Evolutionary conservation across 768 basidiomycete genomes (phyloP).

Genomic region (Cyclocybe aegerita): DNA sequence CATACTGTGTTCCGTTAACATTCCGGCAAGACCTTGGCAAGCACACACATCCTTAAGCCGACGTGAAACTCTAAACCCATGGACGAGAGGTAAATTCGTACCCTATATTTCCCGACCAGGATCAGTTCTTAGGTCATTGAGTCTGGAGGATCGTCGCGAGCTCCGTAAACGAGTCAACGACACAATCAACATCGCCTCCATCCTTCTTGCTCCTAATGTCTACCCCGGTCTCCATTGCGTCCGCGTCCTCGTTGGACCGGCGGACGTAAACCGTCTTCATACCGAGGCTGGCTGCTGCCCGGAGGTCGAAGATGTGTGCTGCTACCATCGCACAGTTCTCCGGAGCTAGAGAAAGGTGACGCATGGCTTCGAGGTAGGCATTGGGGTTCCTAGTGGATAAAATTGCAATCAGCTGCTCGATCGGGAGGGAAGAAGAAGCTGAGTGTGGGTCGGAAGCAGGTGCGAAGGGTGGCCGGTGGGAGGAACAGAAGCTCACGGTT

Average conservation of each 20-base stretch:
- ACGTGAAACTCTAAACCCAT: too few species aligned
- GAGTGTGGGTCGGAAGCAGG: too few species aligned
- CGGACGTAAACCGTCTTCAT: constrained; percentile 61
- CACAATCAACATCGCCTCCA: constrained; percentile 59
- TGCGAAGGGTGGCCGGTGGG: too few species aligned
- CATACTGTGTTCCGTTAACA: too few species aligned
- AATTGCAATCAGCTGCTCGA: neutral
- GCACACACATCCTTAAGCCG: too few species aligned
- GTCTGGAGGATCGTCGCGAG: constrained; percentile 32
- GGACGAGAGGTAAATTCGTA: too few species aligned
- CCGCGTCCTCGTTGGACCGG: constrained; percentile 44
- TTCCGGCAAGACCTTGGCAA: too few species aligned
- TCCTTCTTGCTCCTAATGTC: constrained; percentile 43
- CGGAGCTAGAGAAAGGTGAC: constrained; percentile 49
- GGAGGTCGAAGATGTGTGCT: constrained; percentile 57
- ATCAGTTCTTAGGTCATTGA: neutral
- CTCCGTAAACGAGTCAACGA: constrained; percentile 51
- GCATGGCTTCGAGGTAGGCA: constrained; percentile 48
- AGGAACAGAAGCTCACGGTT: constrained; percentile 47
- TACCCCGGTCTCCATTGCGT: constrained; percentile 1
- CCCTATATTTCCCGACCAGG: neutral
- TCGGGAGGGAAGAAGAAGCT: neutral
- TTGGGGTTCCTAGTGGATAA: constrained; percentile 41
- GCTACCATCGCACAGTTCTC: constrained; percentile 63
- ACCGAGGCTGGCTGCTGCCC: constrained; percentile 49